Conservation (phyloP, 305 asterid species). For the Fraxinus velutina region DNA sequence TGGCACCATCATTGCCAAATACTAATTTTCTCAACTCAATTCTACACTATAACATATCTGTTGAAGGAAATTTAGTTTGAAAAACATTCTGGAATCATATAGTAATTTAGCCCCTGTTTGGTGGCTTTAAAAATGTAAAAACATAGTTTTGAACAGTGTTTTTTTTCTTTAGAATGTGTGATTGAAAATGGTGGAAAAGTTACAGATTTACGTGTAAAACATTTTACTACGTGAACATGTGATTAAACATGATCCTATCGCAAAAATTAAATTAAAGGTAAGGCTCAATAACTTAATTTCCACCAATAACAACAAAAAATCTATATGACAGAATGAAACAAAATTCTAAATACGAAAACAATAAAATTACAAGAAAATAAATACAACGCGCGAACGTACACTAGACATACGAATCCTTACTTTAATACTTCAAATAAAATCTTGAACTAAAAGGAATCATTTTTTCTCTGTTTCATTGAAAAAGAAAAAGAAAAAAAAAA, state of each 20-base stretch:
- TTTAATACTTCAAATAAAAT: neutral
- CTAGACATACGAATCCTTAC: neutral
- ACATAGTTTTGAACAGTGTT: too few species aligned
- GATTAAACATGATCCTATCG: too few species aligned
- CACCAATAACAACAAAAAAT: neutral
- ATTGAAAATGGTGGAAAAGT: too few species aligned
- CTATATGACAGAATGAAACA: neutral
- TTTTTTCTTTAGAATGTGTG: too few species aligned
- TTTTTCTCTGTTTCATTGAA: neutral
- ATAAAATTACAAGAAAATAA: neutral
- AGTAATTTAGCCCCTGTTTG: neutral
- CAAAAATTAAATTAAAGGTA: too few species aligned
- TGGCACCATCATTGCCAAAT: neutral
- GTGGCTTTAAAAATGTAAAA: too few species aligned
- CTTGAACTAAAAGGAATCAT: neutral
- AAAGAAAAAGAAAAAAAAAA: neutral
- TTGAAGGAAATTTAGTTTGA: neutral
- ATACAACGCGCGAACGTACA: neutral
- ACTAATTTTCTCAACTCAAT: neutral
- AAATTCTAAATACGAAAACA: neutral
- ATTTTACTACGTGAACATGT: too few species aligned
- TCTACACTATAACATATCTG: neutral
- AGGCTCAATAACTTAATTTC: neutral
- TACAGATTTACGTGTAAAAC: too few species aligned
- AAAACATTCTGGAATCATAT: conserved; percentile 8